Evolutionary conservation across 495 filamentous ascomycete genomes (phyloP), one percentile per base, ranked within the genome.

Genomic region (Penicillium maclennaniae): DNA sequence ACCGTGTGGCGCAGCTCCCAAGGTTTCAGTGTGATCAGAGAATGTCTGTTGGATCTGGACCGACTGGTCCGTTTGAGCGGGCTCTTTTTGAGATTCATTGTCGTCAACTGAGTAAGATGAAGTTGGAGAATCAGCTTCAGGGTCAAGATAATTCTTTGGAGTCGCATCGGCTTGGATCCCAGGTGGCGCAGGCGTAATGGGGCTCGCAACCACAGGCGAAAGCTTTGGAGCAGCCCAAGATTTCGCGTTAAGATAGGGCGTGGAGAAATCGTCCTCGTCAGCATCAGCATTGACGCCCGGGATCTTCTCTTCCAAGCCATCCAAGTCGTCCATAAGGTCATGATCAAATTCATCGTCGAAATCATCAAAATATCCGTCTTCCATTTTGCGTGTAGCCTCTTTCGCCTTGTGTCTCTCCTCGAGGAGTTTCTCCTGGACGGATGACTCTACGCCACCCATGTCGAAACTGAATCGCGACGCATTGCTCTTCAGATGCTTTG

Each of bases 391-490:
- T 51, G 68, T 70, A 4, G 74, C 79, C 34, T 86, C 85, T 45
- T 87, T 85, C 51, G 87, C 81, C 47, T 88, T 84, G 58, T 93
- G 87, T 37, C 89, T 84, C 63, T 96, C 91, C 71, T 97, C 91
- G 15, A 97, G 68, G 2, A 92, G 62, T 62, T 85, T 85, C 66
- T 97, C 91, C 65, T 95, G 85, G 10, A 80, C 80, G 6, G 87
- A 84, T 14, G 88, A 84, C 28, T 88, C 90, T n/a, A 86, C 83
- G 10, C 82, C 81, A 19, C 69, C 75, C 79, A 96, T 88, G 61
- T 96, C 91, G 60, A 97, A 97, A 62, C 90, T 95, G 59, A 97
- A 96, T 9, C 91, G 77, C 3, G 89, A 95, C 0, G 91, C 87
- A 47, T 86, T 92, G 66, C 89, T 92, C 58, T 87, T 91, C 66